Evolutionary conservation across 1,139 yeast genomes (phyloP), one percentile per base, ranked within the genome.

Genomic region (Pichia kudriavzevii): DNA sequence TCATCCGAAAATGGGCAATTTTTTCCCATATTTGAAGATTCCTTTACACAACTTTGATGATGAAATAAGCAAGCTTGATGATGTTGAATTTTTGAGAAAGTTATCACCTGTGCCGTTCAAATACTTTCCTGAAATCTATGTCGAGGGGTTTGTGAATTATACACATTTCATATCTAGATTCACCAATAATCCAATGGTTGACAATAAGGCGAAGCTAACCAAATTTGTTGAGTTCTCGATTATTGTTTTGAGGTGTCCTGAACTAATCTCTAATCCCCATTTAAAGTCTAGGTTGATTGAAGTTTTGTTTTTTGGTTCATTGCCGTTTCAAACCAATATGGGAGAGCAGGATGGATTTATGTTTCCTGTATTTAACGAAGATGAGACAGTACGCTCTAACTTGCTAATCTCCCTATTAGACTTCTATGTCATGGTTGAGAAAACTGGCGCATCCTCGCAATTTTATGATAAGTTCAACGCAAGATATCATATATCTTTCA

Each of bases 401-500:
- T 57, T 93, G 39, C 64, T 91, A 40, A 88, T 84, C 50, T 81
- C 95, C 0, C 66, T 91, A 41, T 69, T 91, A 60, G 93, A 85
- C 52, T 82, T 87, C 46, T 91, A 91, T 56, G 94, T 91, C 28
- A 87, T 84, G 69, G 91, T 88, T 38, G 99, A 91, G 56, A 85
- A 84, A 53, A 93, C 98, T 0, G 98, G 98, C 7, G 82, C 96
- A 3, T 79, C 93, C 5, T 79, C 94, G 0, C 98, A 91, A 59
- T 91, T 91, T 56, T 91, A 91, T 57, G 99, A 91, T 60, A 91
- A 91, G 58, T 91, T 93, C 63, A 88, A 85, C 58, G 75, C 85
- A 32, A 72, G 98, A 56, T 91, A 77, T 58, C 81, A 85, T 55
- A 84, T 88, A 30, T 80, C 96, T 2, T 75, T 75, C 33, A 80